Evolutionary conservation across 352 stramenopile genomes (phyloP).

Genomic region (Phytophthora chlamydospora): DNA sequence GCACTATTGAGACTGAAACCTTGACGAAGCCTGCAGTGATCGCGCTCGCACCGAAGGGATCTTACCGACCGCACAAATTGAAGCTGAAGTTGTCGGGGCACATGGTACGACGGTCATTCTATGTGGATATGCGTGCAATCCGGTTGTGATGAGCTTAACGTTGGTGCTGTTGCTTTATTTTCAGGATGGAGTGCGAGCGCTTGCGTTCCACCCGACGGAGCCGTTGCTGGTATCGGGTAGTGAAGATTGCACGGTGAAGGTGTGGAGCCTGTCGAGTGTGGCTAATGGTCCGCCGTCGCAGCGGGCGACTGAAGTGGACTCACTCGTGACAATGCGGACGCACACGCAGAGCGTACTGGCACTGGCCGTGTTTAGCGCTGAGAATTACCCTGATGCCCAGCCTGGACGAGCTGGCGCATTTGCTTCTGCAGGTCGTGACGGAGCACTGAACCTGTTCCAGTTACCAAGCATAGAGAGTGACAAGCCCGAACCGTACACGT

Average conservation of each 20-base stretch:
- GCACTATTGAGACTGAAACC: slow-evolving; percentile 44
- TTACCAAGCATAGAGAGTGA: slow-evolving; percentile 63
- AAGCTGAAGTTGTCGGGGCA: slow-evolving; percentile 88
- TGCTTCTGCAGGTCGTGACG: slow-evolving; percentile 78
- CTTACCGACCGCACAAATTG: slow-evolving; percentile 80
- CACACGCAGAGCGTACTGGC: slow-evolving; percentile 81
- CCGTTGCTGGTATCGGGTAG: slow-evolving; percentile 83
- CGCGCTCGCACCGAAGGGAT: slow-evolving; percentile 56
- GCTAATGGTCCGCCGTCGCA: slow-evolving; percentile 69
- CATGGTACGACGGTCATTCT: slow-evolving; percentile 51
- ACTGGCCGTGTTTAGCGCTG: slow-evolving; percentile 71
- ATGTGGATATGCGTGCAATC: slow-evolving; percentile 3
- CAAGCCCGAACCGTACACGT: slow-evolving; percentile 71
- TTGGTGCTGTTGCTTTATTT: neutral
- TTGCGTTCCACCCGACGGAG: slow-evolving; percentile 85
- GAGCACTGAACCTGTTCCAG: slow-evolving; percentile 70
- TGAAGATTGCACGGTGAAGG: slow-evolving; percentile 85
- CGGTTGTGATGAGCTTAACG: slow-evolving; percentile 5
- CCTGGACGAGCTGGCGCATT: slow-evolving; percentile 65
- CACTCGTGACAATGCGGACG: slow-evolving; percentile 73
- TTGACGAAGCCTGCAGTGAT: slow-evolving; percentile 52
- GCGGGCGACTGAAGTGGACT: slow-evolving; percentile 77
- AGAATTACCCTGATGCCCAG: slow-evolving; percentile 70
- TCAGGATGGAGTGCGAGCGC: slow-evolving; percentile 77
- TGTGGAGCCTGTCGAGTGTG: slow-evolving; percentile 80